Base-by-base conservation (phyloP, 768 basidiomycete species). In the Collybia nuda region DNA sequence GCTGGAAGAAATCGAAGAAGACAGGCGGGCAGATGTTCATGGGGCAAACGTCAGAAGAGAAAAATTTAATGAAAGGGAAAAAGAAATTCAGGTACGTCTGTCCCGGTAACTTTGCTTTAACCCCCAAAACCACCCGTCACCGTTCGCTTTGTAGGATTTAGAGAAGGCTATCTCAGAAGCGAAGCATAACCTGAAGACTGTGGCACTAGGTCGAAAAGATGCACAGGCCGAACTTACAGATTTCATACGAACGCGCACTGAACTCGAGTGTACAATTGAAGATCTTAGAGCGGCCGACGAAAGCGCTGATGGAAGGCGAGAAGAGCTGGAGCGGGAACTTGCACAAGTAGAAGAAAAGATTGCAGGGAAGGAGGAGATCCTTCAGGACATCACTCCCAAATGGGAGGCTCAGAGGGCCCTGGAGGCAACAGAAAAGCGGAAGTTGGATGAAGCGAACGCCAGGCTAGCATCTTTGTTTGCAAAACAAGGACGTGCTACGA, bases 401-500 rank as follows among this genome's bases (percentile, higher is more conserved):
- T 94, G 88, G 83, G 84, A 84, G 61, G 71, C 73, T 15, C 75
- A 80, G 17, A 76, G 82, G 35, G 67, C 62, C 1, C 69, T 62
- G 39, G 85, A 80, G 67, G 68, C 63, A 40, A 62, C 76, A 40
- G 82, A 86, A 70, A 80, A 81, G 61, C 78, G 81, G 42, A 79
- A 74, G 22, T 75, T 97, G 56, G 93, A 95, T 53, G 83, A 86
- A 36, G 84, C 85, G 0, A 82, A 80, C 44, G 85, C 89, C 1
- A 79, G 76, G 40, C 70, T 98, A 2, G 76, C 80, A 0, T 81
- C 88, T 0, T 74, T 99, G 1, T 93, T 88, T 62, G 86, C 89
- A 2, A 98, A 98, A 63, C 93, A 93, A 64, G 94, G 94, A 2
- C 87, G 97, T 18, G 76, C 87, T 35, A 82, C 84, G 44, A 90